phyloP scores from a whole-genome alignment of 371 early-diverging fungal genomes.

The Dichotomocladium elegans region DNA sequence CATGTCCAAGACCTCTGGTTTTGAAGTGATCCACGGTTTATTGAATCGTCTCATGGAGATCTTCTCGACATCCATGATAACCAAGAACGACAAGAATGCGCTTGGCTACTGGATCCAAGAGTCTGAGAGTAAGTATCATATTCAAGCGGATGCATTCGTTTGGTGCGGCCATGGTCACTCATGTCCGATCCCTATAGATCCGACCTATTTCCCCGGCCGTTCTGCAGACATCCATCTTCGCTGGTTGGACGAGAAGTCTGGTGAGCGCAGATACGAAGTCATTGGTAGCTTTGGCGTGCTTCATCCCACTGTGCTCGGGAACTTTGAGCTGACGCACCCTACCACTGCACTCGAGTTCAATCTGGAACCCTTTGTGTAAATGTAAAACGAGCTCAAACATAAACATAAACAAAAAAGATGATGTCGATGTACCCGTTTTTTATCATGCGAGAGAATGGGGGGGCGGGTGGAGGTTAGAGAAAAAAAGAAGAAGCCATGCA shows the following conservation, averaged over 20 bases:
- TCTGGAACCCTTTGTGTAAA: slow-evolving; percentile 91
- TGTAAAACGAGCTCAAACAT: too few species aligned
- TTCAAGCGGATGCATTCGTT: too few species aligned
- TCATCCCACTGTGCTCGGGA: slow-evolving; percentile 87
- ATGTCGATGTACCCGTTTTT: too few species aligned
- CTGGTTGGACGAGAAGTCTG: slow-evolving; percentile 33
- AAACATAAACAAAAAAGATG: not conserved
- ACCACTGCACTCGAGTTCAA: slow-evolving; percentile 91
- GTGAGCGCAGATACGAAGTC: slow-evolving; percentile 42
- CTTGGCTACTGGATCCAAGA: slow-evolving; percentile 84
- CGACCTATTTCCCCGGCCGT: slow-evolving; percentile 92
- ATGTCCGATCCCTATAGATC: slow-evolving; percentile 34
- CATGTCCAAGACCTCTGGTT: slow-evolving; percentile 84
- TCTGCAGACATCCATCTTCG: slow-evolving; percentile 80
- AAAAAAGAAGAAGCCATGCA: too few species aligned
- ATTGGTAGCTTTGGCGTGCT: slow-evolving; percentile 92
- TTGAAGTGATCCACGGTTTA: slow-evolving; percentile 94
- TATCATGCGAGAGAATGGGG: too few species aligned
- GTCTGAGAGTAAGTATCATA: slow-evolving; percentile 56
- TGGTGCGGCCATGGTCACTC: not conserved
- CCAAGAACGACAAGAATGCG: slow-evolving; percentile 26
- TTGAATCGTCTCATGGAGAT: slow-evolving; percentile 89
- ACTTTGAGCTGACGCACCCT: slow-evolving; percentile 86
- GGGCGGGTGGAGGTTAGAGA: too few species aligned
- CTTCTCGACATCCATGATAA: slow-evolving; percentile 57